Percentiles rank a stretch among this genome's conserved stretches.
Evolutionary conservation across 768 basidiomycete species (phyloP).

Genomic region (Mycena rebaudengoi): DNA sequence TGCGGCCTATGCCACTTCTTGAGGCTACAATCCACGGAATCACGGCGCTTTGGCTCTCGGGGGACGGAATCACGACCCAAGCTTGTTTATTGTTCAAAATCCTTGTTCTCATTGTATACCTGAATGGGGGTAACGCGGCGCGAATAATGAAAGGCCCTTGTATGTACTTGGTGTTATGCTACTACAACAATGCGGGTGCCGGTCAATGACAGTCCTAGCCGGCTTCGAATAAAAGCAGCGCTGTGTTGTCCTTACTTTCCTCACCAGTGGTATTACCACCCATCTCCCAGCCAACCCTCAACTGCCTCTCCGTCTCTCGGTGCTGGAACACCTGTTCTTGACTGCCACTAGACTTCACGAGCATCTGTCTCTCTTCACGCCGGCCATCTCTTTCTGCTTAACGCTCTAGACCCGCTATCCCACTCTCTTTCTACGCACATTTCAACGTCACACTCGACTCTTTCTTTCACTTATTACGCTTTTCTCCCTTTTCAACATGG

Average conservation of each 20-base stretch:
- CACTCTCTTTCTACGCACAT: not conserved
- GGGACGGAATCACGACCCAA: not conserved
- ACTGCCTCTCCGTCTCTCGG: conserved; percentile 9
- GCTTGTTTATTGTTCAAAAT: conserved; percentile 21
- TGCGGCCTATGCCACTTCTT: not conserved
- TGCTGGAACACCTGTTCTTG: conserved; percentile 19
- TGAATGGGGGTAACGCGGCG: conserved; percentile 14
- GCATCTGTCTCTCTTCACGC: conserved; percentile 15
- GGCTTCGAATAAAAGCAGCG: conserved; percentile 6
- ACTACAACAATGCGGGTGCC: conserved; percentile 17
- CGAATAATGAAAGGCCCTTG: conserved; percentile 16
- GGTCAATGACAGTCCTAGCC: conserved; percentile 4
- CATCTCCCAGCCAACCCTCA: not conserved
- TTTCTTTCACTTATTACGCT: not conserved
- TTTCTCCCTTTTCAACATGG: conserved; percentile 12
- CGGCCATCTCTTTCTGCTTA: not conserved
- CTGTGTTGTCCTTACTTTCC: not conserved
- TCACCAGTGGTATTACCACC: conserved; percentile 5
- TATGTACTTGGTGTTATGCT: conserved; percentile 15
- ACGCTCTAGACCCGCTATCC: conserved; percentile 13
- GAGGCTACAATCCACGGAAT: not conserved
- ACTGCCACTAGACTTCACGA: conserved; percentile 22
- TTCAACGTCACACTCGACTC: not conserved
- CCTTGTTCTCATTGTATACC: conserved; percentile 29
- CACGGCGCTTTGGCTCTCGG: not conserved